A percentile compares a stretch with the other conserved stretches of the same genome.
phyloP scores from a whole-genome alignment of 2,329 filamentous ascomycete species.

The Pezicula carpinea region DNA sequence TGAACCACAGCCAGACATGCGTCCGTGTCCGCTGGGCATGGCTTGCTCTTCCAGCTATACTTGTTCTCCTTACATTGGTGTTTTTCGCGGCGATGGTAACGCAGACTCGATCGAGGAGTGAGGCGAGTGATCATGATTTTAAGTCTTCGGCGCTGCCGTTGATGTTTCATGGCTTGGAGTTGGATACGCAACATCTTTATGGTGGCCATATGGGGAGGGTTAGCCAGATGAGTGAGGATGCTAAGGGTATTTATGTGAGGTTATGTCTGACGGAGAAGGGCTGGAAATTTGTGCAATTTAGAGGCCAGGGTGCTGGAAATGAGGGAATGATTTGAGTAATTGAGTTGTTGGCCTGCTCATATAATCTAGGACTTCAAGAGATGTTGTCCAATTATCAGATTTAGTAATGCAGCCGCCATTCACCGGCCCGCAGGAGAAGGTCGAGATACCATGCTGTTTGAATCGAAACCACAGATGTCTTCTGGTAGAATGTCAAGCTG shows the following conservation, averaged over 20 bases:
- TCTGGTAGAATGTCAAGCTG: slow-evolving; percentile 13
- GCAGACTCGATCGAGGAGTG: neutral
- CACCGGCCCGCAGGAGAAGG: slow-evolving; percentile 17
- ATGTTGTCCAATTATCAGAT: slow-evolving; percentile 11
- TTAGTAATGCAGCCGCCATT: slow-evolving; percentile 11
- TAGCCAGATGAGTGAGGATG: neutral
- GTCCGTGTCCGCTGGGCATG: neutral
- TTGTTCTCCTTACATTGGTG: neutral
- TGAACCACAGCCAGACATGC: neutral
- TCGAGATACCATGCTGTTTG: slow-evolving; percentile 14
- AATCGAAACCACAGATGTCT: slow-evolving; percentile 5
- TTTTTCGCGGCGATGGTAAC: neutral
- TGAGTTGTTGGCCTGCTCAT: too few relatives aligned
- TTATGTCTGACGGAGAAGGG: neutral
- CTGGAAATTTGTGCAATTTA: neutral
- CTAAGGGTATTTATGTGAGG: neutral
- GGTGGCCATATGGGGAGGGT: neutral
- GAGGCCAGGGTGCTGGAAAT: too few relatives aligned
- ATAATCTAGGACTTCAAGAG: slow-evolving; percentile 5
- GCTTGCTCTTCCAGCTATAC: neutral
- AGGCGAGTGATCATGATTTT: neutral
- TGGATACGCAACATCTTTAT: neutral
- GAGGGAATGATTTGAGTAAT: too few relatives aligned
- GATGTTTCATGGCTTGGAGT: neutral
- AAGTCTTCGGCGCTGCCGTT: neutral